Percentiles rank a stretch among this genome's conserved stretches.
phyloP scores from a whole-genome alignment of 176 grass and related monocot genomes.

The Saccharum spontaneum region DNA sequence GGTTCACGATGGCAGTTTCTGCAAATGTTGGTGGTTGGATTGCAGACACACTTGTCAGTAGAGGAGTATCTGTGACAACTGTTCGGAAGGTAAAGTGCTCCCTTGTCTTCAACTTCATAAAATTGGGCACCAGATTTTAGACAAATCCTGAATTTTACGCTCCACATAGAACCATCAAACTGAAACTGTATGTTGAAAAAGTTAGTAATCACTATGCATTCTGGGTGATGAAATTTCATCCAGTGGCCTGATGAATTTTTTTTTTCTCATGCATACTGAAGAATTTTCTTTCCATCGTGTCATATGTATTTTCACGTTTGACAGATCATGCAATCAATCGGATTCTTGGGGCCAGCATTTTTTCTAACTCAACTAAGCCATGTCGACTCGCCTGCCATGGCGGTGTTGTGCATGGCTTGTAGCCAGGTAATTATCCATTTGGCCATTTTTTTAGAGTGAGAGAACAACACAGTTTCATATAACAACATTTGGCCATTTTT shows the following conservation, averaged over 20 bases:
- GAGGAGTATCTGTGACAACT: slow-evolving; percentile 84
- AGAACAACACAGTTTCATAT: slow-evolving; percentile 4
- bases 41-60: slow-evolving; percentile 95
- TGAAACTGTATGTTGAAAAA: slow-evolving; percentile 1
- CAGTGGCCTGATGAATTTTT: neutral
- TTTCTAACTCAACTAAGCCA: slow-evolving; percentile 97
- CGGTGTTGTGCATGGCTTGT: slow-evolving; percentile 89
- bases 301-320: slow-evolving; percentile 23
- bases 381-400: slow-evolving; percentile 83
- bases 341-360: slow-evolving; percentile 96
- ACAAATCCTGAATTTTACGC: neutral
- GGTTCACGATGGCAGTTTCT: slow-evolving; percentile 92
- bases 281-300: neutral
- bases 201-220: neutral
- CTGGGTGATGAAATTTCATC: neutral
- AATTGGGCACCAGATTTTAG: neutral
- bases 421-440: slow-evolving; percentile 71
- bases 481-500: neutral
- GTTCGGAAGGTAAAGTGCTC: slow-evolving; percentile 76
- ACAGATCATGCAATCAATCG: slow-evolving; percentile 99
- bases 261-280: neutral
- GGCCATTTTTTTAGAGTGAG: neutral
- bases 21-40: slow-evolving; percentile 99
- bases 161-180: neutral
- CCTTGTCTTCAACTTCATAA: neutral